A percentile compares a stretch with the other conserved stretches of the same genome.
phyloP scores from a whole-genome alignment of 2,329 filamentous ascomycete species.

The Bertia moriformis region DNA sequence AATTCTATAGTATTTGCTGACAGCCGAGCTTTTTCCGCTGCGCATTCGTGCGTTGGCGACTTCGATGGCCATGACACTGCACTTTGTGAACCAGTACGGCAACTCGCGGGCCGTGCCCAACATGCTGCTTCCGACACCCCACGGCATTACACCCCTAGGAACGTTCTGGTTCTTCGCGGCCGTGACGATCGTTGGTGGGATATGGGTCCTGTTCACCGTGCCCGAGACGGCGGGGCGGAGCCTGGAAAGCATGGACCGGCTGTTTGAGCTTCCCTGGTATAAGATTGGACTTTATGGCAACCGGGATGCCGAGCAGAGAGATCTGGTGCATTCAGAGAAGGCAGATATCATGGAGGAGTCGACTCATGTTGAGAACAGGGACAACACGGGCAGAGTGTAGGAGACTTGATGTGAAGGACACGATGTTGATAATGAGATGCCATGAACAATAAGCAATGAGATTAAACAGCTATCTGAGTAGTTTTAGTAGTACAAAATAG shows the following conservation, averaged over 20 bases:
- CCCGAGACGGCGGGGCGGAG: constrained; percentile 57
- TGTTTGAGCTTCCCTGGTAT: constrained; percentile 64
- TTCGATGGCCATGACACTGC: constrained; percentile 61
- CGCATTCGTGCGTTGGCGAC: constrained; percentile 58
- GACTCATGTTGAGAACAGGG: constrained; percentile 7
- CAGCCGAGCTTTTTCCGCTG: constrained; percentile 64
- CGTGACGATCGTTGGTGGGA: constrained; percentile 51
- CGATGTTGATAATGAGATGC: no score
- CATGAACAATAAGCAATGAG: no score
- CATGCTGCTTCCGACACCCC: constrained; percentile 42
- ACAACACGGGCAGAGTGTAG: no score
- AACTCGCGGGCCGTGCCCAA: constrained; percentile 62
- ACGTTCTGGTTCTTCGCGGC: constrained; percentile 67
- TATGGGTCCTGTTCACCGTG: constrained; percentile 60
- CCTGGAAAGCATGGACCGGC: constrained; percentile 55
- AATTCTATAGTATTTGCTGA: constrained; percentile 57
- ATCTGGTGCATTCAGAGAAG: constrained; percentile 28
- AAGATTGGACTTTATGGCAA: constrained; percentile 49
- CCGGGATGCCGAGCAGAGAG: constrained; percentile 30
- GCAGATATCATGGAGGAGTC: constrained; percentile 15
- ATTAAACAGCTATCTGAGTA: no score
- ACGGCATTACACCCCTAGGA: constrained; percentile 36
- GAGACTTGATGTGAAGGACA: no score
- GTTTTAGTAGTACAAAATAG: no score
- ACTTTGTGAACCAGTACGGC: constrained; percentile 68